Evolutionary conservation across 2,329 filamentous ascomycete species (phyloP).

Genomic region (Fusarium keratoplasticum): DNA sequence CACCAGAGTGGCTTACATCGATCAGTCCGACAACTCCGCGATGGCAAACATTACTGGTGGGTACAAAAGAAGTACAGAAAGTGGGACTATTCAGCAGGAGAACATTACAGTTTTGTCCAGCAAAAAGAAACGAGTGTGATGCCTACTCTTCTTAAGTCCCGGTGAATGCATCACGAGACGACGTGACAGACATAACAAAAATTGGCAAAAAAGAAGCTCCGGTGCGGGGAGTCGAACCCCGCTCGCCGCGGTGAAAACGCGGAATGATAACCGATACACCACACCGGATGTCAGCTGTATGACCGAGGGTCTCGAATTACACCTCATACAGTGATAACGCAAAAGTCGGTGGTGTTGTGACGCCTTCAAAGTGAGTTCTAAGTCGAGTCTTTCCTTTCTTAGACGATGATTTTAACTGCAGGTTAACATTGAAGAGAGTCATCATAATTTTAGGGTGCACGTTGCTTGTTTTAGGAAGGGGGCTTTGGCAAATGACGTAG

Average conservation of each 20-base stretch:
- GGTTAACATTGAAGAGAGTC: not conserved
- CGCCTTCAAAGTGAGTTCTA: not conserved
- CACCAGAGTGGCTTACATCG: not conserved
- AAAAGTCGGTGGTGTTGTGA: not conserved
- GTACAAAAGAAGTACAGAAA: too few relatives aligned
- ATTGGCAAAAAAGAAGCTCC: not conserved
- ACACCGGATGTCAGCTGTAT: not conserved
- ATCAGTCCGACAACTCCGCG: not conserved
- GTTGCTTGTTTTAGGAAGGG: not conserved
- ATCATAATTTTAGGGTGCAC: not conserved
- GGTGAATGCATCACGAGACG: not conserved
- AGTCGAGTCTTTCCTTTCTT: not conserved
- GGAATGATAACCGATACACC: constrained; percentile 7
- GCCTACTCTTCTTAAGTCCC: not conserved
- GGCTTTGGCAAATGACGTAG: too few relatives aligned
- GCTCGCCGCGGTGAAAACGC: constrained; percentile 6
- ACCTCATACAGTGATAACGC: not conserved
- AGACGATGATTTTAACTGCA: not conserved
- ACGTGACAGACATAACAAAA: not conserved
- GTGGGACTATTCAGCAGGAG: too few relatives aligned
- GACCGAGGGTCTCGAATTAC: not conserved
- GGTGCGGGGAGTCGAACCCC: constrained; percentile 7
- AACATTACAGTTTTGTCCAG: not conserved
- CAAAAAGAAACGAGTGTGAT: not conserved
- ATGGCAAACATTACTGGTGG: not conserved